phyloP scores from a whole-genome alignment of 495 filamentous ascomycete genomes.

The Penicillium riverlandense region DNA sequence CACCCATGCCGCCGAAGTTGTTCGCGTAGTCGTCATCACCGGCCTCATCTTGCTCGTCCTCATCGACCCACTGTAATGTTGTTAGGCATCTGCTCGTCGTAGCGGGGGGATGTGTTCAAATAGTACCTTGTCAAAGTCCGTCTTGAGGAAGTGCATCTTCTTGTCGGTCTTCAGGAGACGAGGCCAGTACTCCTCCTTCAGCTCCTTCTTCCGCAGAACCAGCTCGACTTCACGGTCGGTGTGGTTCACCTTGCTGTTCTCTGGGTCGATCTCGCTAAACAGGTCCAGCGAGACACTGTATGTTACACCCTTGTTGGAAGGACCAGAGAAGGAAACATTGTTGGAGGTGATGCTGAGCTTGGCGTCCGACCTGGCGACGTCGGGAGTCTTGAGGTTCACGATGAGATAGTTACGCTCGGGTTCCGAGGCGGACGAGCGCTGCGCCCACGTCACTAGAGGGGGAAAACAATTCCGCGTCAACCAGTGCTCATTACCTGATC shows the following conservation, averaged over 20 bases:
- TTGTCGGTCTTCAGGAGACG: constrained; percentile 80
- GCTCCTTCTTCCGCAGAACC: constrained; percentile 92
- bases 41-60: constrained; percentile 93
- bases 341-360: constrained; percentile 75
- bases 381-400: constrained; percentile 79
- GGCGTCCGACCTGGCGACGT: constrained; percentile 61
- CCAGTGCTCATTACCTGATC: not conserved
- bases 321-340: constrained; percentile 72
- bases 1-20: constrained; percentile 63
- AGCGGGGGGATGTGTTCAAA: not conserved
- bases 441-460: constrained; percentile 83
- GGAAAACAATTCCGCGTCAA: constrained; percentile 11
- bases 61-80: constrained; percentile 79
- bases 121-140: constrained; percentile 90
- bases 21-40: constrained; percentile 71
- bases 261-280: constrained; percentile 83
- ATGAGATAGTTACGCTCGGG: constrained; percentile 84
- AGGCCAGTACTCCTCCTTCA: constrained; percentile 88
- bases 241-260: constrained; percentile 74
- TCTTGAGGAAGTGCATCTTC: constrained; percentile 96
- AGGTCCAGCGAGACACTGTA: constrained; percentile 87
- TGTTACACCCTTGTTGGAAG: constrained; percentile 70
- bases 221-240: constrained; percentile 79
- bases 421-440: constrained; percentile 80
- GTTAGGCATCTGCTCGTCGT: constrained; percentile 12